phyloP scores from a whole-genome alignment of 306 rosid genomes.

The Glycine soja region DNA sequence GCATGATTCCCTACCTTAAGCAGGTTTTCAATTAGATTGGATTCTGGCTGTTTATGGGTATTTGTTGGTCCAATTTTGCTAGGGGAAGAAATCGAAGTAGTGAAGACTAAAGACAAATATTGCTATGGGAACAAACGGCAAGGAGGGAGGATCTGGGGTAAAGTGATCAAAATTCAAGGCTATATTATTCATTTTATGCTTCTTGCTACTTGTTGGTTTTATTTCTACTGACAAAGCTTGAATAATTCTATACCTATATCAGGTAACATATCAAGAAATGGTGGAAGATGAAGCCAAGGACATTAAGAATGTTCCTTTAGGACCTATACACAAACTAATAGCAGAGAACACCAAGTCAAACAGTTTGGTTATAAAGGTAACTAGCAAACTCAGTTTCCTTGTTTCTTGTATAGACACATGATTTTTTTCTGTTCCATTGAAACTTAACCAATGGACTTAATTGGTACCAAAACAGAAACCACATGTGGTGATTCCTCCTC shows the following conservation, averaged over 20 bases:
- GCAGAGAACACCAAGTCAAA: slow-evolving; percentile 71
- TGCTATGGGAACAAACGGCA: slow-evolving; percentile 66
- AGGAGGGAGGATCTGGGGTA: slow-evolving; percentile 64
- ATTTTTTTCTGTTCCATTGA: neutral
- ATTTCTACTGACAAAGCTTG: slow-evolving; percentile 25
- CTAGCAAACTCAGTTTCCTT: neutral
- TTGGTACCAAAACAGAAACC: slow-evolving; percentile 58
- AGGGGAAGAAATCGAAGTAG: neutral
- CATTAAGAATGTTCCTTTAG: slow-evolving; percentile 53
- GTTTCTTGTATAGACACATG: neutral
- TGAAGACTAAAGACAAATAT: slow-evolving; percentile 32
- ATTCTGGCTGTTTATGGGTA: neutral
- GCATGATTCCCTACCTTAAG: neutral
- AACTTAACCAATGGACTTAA: slow-evolving; percentile 7
- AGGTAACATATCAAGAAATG: slow-evolving; percentile 52
- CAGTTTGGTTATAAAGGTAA: slow-evolving; percentile 85
- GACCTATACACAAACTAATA: slow-evolving; percentile 52
- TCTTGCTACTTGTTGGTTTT: slow-evolving; percentile 4
- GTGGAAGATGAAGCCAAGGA: slow-evolving; percentile 58
- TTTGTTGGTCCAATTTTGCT: neutral
- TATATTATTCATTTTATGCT: slow-evolving; percentile 24
- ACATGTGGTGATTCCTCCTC: slow-evolving; percentile 64
- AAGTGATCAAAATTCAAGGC: slow-evolving; percentile 39
- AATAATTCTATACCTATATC: slow-evolving; percentile 29
- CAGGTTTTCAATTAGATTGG: neutral